These are phyloP conservation scores for Colletotrichum graminicola DNA, from an alignment of 2,329 filamentous ascomycete species.

Conservation along the genomic window DNA sequence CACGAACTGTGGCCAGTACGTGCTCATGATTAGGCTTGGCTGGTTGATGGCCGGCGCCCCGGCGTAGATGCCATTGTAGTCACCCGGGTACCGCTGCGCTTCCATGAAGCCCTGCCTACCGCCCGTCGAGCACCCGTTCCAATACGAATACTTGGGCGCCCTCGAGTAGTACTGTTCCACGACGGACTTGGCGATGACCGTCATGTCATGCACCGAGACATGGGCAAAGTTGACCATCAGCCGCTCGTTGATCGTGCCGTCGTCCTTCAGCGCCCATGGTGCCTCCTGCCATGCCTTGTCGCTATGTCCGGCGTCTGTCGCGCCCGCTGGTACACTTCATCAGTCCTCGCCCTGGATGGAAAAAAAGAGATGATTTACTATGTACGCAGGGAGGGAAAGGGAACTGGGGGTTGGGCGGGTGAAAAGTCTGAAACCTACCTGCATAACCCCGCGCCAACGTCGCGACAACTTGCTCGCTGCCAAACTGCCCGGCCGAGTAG, in stretches of 20 bases:
- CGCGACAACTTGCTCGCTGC: slow-evolving; percentile 30
- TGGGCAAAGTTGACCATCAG: slow-evolving; percentile 34
- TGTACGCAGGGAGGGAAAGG: background rate
- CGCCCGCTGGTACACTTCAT: slow-evolving; percentile 15
- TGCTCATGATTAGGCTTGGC: slow-evolving; percentile 35
- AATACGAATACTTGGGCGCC: slow-evolving; percentile 60
- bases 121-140: slow-evolving; percentile 66
- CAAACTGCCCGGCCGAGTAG: slow-evolving; percentile 45
- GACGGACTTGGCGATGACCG: slow-evolving; percentile 62
- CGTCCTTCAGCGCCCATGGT: slow-evolving; percentile 43
- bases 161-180: slow-evolving; percentile 61
- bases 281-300: slow-evolving; percentile 27
- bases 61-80: slow-evolving; percentile 67
- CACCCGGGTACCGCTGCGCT: slow-evolving; percentile 63
- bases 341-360: background rate
- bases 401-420: no score
- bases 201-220: slow-evolving; percentile 46
- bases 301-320: slow-evolving; percentile 37
- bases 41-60: slow-evolving; percentile 56
- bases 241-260: slow-evolving; percentile 38
- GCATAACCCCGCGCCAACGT: slow-evolving; percentile 38
- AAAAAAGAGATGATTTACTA: background rate
- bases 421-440: slow-evolving; percentile 14
- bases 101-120: slow-evolving; percentile 68
- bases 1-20: slow-evolving; percentile 43